phyloP scores from a whole-genome alignment of 176 grass and related monocot genomes.

The Eremochloa ophiuroides region DNA sequence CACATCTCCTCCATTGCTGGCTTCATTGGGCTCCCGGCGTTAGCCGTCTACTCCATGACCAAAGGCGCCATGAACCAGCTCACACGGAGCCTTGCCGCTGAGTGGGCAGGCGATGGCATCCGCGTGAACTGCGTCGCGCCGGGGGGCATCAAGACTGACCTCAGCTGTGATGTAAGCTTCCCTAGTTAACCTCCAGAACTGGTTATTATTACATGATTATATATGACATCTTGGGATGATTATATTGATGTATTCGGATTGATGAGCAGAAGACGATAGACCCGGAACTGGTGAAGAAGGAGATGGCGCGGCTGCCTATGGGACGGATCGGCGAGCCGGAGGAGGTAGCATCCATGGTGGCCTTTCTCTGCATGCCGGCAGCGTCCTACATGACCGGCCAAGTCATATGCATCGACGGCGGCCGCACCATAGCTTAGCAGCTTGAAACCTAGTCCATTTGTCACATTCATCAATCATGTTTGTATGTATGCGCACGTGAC shows the following conservation, averaged over 20 bases:
- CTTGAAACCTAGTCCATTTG: too few relatives aligned
- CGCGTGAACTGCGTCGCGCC: conserved; percentile 37
- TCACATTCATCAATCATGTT: background rate
- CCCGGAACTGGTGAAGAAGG: conserved; percentile 8
- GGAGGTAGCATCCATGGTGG: conserved; percentile 30
- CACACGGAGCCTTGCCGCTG: conserved; percentile 20
- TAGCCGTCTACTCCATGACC: conserved; percentile 6
- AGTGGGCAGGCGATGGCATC: conserved; percentile 18
- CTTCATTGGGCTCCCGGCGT: background rate
- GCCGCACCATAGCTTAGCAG: background rate
- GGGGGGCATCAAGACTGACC: conserved; percentile 21
- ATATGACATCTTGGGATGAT: too few relatives aligned
- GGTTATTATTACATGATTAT: too few relatives aligned
- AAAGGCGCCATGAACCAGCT: conserved; percentile 41
- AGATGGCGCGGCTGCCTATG: conserved; percentile 3
- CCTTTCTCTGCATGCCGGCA: conserved; percentile 45
- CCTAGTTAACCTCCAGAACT: too few relatives aligned
- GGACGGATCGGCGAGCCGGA: conserved; percentile 18
- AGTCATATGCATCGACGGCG: conserved; percentile 40
- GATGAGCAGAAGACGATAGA: conserved; percentile 17
- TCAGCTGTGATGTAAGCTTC: background rate
- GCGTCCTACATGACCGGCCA: conserved; percentile 43
- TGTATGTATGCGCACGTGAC: background rate
- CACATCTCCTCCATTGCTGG: conserved; percentile 33
- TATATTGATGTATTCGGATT: background rate